Base-by-base conservation (phyloP, 441 rosid species). In the Melastoma candidum region DNA sequence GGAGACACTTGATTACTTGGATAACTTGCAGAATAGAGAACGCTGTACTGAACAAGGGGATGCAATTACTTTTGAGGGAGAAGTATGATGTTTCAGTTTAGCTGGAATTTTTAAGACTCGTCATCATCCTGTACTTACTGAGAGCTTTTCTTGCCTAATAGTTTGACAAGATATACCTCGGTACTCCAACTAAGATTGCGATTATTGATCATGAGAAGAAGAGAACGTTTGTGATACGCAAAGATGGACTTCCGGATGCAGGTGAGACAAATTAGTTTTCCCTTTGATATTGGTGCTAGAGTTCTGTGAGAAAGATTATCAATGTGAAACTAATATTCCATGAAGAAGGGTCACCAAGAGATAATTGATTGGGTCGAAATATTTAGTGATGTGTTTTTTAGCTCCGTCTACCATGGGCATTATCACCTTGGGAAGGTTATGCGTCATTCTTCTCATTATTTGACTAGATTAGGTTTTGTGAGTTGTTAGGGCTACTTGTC, bases 1-100 rank as follows among this genome's bases (percentile, higher is more conserved):
- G 77, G 89, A 82, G 85, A 82, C 89, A 2, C 82, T 82, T 22
- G 85, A 82, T 72, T 82, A 74, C 68, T 71, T 82, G 49, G 85
- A 82, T 63, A 74, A 75, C 70, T 56, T 82, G 68, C 74, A 57
- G 72, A 43, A 53, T 39, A 71, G 60, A 65, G 76, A 79, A 62
- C 74, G 85, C 67, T 77, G 58, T 73, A 82, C 89, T 0, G 89
- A 82, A 74, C 89, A 82, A 64, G 89, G 85, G 49, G 85, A 82
- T 63, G 85, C 89, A 51, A 75, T 82, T 25, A 79, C 85, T 44
- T 82, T 82, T 51, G 89, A 82, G 22, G 81, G 80, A 22, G 82
- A 82, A 83, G 89, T 84, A 39, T 63, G 12, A 22, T 55, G 24
- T 44, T 62, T 51, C 41, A 36, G 22, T 51, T 47, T 45, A 7